These are phyloP conservation scores for Pseudogymnoascus sp. DNA, from an alignment of 2,329 filamentous ascomycete species.

Conservation along the genomic window DNA sequence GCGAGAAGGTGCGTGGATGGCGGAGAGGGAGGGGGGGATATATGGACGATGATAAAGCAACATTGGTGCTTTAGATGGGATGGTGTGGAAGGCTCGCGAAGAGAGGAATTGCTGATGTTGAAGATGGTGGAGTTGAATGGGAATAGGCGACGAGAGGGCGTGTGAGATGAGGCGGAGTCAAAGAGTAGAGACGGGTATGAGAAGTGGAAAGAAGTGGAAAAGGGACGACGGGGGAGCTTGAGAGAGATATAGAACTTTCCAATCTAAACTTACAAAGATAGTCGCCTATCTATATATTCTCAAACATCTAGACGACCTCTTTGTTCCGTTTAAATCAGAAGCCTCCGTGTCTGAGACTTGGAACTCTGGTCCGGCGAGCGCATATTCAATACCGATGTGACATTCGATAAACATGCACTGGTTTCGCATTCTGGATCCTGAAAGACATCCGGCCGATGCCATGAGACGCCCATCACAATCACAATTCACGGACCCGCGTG, in stretches of 20 bases:
- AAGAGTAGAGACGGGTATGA: background rate
- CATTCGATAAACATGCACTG: background rate
- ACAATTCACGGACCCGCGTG: background rate
- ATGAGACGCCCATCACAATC: background rate
- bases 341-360: background rate
- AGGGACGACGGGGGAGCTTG: background rate
- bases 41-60: background rate
- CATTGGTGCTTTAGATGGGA: background rate
- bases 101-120: background rate
- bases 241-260: background rate
- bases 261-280: slow-evolving; percentile 3
- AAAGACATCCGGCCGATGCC: background rate
- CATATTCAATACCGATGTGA: background rate
- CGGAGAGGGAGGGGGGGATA: background rate
- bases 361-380: background rate
- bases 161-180: background rate
- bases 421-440: background rate
- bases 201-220: background rate
- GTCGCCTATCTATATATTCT: background rate
- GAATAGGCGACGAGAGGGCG: background rate
- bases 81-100: background rate
- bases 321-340: background rate
- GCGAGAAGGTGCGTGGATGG: slow-evolving; percentile 1
- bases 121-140: background rate
- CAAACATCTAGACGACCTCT: background rate